phyloP scores from a whole-genome alignment of 345 rosid species.

The Excoecaria agallocha region DNA sequence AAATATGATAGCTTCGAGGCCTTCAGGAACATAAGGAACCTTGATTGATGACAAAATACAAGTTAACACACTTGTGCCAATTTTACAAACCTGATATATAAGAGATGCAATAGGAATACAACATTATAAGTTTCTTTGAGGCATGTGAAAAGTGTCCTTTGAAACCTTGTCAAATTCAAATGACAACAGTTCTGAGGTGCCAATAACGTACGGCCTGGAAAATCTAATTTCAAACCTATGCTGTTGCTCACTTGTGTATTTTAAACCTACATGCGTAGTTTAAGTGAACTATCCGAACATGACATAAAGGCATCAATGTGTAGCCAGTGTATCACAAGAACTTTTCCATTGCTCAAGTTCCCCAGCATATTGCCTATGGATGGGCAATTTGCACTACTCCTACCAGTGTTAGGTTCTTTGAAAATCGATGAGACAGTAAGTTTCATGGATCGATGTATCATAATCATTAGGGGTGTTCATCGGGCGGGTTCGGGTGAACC shows the following conservation, averaged over 20 bases:
- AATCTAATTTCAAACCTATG: neutral
- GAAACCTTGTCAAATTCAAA: neutral
- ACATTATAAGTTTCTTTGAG: neutral
- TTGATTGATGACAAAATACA: slow-evolving; percentile 35
- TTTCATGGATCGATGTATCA: neutral
- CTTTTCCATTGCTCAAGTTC: neutral
- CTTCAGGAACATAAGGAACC: slow-evolving; percentile 94
- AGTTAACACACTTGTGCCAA: slow-evolving; percentile 1
- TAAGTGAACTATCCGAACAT: neutral
- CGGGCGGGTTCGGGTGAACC: no score
- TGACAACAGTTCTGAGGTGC: neutral
- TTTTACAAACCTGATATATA: neutral
- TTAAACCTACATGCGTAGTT: neutral
- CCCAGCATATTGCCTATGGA: neutral
- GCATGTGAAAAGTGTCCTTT: neutral
- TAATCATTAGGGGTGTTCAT: no score
- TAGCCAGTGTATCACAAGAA: neutral
- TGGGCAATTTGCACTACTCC: neutral
- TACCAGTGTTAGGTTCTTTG: neutral
- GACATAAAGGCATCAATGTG: neutral
- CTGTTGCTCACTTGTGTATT: neutral
- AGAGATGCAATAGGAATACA: neutral
- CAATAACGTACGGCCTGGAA: neutral
- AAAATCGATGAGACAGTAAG: neutral
- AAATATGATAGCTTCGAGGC: slow-evolving; percentile 95